A percentile compares a stretch with the other conserved stretches of the same genome.
These are phyloP conservation scores for Kregervanrija pseudodelftensis DNA, from an alignment of 805 yeast genomes.

Conservation along the genomic window DNA sequence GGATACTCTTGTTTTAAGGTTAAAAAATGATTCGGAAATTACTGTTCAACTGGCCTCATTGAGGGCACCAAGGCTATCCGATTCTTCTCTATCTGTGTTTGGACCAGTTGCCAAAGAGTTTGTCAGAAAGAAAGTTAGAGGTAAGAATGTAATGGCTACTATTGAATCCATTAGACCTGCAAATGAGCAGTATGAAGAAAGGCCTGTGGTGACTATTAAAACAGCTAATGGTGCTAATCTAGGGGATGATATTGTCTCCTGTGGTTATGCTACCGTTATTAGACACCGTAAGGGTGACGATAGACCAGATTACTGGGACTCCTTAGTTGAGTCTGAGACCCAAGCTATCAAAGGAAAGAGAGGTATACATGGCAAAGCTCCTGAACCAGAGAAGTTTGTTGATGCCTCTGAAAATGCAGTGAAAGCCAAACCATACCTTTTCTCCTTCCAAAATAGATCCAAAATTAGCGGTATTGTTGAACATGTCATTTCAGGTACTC, in stretches of 20 bases:
- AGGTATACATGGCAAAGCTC: constrained; percentile 59
- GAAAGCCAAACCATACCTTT: constrained; percentile 67
- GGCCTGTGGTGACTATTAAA: constrained; percentile 56
- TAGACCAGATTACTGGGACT: constrained; percentile 73
- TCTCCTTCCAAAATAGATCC: constrained; percentile 60
- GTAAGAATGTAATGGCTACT: constrained; percentile 55
- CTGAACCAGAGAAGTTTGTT: constrained; percentile 53
- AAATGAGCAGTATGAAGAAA: constrained; percentile 53
- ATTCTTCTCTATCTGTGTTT: constrained; percentile 47
- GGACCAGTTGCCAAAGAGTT: constrained; percentile 67
- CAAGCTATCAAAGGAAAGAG: constrained; percentile 46
- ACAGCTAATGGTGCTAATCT: constrained; percentile 48
- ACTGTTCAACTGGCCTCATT: constrained; percentile 73
- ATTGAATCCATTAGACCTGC: constrained; percentile 61
- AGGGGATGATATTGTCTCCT: constrained; percentile 49
- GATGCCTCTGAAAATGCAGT: constrained; percentile 73
- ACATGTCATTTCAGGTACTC: constrained; percentile 57
- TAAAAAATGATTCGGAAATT: constrained; percentile 43
- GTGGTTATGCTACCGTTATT: constrained; percentile 72
- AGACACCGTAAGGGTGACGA: constrained; percentile 69
- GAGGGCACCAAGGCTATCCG: constrained; percentile 65
- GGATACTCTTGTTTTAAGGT: constrained; percentile 56
- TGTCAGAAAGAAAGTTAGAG: constrained; percentile 60
- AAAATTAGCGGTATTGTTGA: constrained; percentile 67
- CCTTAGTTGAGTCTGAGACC: constrained; percentile 60